phyloP scores from a whole-genome alignment of 805 yeast genomes.

The Blastobotrys mokoenaii region DNA sequence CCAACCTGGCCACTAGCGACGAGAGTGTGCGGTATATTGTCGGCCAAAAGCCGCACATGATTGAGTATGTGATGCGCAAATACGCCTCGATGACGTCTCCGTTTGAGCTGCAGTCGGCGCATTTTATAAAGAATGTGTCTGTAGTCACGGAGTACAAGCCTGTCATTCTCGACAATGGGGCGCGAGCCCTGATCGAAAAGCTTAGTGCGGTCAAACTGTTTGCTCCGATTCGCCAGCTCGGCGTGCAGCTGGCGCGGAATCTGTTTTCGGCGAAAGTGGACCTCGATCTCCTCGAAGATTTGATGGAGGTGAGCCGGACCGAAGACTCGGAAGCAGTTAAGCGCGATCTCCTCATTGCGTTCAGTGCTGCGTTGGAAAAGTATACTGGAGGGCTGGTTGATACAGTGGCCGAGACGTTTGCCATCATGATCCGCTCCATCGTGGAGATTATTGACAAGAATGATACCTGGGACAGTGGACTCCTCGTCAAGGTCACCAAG shows the following conservation, averaged over 20 bases:
- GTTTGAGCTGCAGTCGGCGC: conserved; percentile 14
- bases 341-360: not conserved
- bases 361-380: not conserved
- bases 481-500: not conserved
- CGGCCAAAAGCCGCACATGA: not conserved
- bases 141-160: not conserved
- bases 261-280: not conserved
- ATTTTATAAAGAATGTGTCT: conserved; percentile 12
- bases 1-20: conserved; percentile 7
- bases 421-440: too few species aligned
- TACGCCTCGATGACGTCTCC: conserved; percentile 4
- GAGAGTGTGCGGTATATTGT: conserved; percentile 4
- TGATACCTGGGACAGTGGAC: not conserved
- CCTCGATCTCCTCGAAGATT: conserved; percentile 1
- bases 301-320: not conserved
- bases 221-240: conserved; percentile 8
- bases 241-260: conserved; percentile 10
- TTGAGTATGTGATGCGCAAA: conserved; percentile 1
- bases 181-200: conserved; percentile 5
- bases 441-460: too few species aligned
- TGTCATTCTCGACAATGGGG: conserved; percentile 5
- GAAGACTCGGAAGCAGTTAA: conserved; percentile 10
- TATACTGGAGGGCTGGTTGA: too few species aligned
- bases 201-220: conserved; percentile 5
- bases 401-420: too few species aligned